Conservation (phyloP, 1,284 basidiomycete genomes). For the Ceratobasidium theobromae region DNA sequence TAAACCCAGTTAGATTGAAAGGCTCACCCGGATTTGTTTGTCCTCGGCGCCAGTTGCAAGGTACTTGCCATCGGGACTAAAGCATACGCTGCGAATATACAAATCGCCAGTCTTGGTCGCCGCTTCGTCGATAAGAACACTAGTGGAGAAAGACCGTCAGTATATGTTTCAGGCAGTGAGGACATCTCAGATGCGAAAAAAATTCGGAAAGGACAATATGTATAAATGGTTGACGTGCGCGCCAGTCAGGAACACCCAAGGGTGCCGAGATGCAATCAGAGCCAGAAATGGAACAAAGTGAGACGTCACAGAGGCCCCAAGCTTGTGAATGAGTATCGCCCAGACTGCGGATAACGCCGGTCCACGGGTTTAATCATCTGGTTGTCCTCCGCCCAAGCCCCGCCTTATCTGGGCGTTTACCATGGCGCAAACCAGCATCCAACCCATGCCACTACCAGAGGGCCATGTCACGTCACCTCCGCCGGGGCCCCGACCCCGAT, state of each 20-base stretch:
- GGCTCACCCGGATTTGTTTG: conserved; percentile 71
- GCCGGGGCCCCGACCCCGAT: no score
- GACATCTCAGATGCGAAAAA: background rate
- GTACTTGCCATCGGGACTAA: conserved; percentile 78
- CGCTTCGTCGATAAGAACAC: conserved; percentile 67
- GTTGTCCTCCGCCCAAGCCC: no score
- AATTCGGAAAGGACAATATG: background rate
- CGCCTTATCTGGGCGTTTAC: no score
- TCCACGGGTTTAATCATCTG: no score
- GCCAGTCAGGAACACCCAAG: background rate
- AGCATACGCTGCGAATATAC: conserved; percentile 83
- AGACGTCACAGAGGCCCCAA: background rate
- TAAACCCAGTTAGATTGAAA: background rate
- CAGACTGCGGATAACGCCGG: no score
- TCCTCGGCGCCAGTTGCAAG: conserved; percentile 86
- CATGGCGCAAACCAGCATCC: no score
- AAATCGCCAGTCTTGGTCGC: conserved; percentile 69
- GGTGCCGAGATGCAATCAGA: background rate
- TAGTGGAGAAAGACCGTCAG: conserved; percentile 41
- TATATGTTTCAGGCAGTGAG: background rate
- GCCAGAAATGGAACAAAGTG: background rate
- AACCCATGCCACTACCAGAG: no score
- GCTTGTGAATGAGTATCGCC: no score
- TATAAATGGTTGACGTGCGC: background rate
- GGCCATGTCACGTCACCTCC: no score